These are phyloP conservation scores for Sclerotinia glacialis DNA, from an alignment of 2,329 filamentous ascomycete species.

Conservation along the genomic window DNA sequence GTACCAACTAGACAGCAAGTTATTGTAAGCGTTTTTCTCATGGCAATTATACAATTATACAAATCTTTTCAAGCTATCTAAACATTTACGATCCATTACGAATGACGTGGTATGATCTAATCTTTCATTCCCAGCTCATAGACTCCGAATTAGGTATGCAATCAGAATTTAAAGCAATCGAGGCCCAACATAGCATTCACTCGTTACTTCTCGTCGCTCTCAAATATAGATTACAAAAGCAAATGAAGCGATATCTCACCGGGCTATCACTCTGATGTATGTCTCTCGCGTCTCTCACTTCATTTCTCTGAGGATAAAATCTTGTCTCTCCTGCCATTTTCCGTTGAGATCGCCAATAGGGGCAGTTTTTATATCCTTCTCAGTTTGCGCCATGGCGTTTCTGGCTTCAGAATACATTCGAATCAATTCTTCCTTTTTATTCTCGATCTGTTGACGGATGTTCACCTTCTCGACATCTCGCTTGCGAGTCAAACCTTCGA, in stretches of 20 bases:
- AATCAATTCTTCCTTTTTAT: slow-evolving; percentile 30
- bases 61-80: background rate
- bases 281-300: slow-evolving; percentile 17
- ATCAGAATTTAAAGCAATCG: background rate
- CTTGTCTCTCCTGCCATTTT: slow-evolving; percentile 34
- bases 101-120: background rate
- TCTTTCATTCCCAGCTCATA: background rate
- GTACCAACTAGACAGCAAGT: background rate
- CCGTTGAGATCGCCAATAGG: slow-evolving; percentile 26
- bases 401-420: slow-evolving; percentile 29
- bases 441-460: slow-evolving; percentile 26
- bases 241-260: background rate
- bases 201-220: background rate
- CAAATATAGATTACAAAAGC: background rate
- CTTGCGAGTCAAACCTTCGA: slow-evolving; percentile 28
- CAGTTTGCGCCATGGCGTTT: slow-evolving; percentile 23
- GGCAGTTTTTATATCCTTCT: slow-evolving; percentile 26
- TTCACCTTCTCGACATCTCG: slow-evolving; percentile 26
- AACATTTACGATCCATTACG: background rate
- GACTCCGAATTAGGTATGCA: background rate
- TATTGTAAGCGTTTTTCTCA: background rate
- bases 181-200: background rate
- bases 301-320: slow-evolving; percentile 29
- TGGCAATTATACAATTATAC: background rate
- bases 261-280: slow-evolving; percentile 17